Base-by-base conservation (phyloP, 75 land plant genomes). In the Gnetum montanum region DNA sequence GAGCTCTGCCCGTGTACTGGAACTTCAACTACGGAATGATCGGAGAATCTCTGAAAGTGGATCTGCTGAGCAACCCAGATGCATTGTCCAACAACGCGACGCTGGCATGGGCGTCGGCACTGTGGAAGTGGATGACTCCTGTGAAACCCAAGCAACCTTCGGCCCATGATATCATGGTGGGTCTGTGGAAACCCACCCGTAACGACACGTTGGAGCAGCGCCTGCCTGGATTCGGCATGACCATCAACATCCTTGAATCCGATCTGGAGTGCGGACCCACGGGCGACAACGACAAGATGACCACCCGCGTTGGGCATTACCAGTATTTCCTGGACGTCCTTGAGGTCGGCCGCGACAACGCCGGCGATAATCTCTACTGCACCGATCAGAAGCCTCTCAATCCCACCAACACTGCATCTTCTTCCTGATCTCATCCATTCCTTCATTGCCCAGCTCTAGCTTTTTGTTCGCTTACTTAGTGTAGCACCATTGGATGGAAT, bases 1-100 rank as follows among this genome's bases (percentile, higher is more conserved):
- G 75, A 29, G 74, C 75, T 34, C 26, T 72, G 46, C 75, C 74
- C 16, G 45, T 72, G 11, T 72, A 61, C 66, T 72, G 75, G 75
- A 73, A 73, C 68, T 73, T 70, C 68, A 73, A 73, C 54, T 73
- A 73, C 56, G 58, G 75, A 35, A 16, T 35, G 27, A 38, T 50
- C 6, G 66, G 65, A 7, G n/a, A 53, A 16, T 35, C 54, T 1
- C 15, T 73, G 26, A 70, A 63, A 43, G 44, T 53, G 8, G 74
- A 73, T 38, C 25, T 71, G 7, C 20, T 73, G 41, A 28, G 63
- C 27, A 52, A 73, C 36, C 76, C 75, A 0, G 76, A 70, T 1
- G 22, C 62, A 16, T 13, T 73, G 29, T 25, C 59, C 1, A n/a
- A 34, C 12, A 63, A 73, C 27, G 76, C 75, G 1, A 63, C 75